Conservation (phyloP, 208 protist species). For the Endotrypanum monterogeii region DNA sequence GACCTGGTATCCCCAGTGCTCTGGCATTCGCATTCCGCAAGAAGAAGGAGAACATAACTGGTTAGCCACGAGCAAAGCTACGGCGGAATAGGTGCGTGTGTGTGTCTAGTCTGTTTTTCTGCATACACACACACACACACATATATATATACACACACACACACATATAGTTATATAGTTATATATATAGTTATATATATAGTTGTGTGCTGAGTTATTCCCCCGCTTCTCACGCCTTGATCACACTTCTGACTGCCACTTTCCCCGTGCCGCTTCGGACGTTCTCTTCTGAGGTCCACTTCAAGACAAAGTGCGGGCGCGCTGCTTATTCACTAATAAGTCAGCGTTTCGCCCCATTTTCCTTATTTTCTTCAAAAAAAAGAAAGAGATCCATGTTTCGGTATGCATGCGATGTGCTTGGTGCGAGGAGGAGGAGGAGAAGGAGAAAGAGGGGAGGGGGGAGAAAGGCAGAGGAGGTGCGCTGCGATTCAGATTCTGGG, state of each 20-base stretch:
- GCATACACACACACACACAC: background rate
- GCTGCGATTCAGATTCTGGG: too few species aligned
- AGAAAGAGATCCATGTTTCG: too few species aligned
- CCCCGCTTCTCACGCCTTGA: too few species aligned
- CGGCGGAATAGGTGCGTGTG: background rate
- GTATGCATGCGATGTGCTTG: too few species aligned
- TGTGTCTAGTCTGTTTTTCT: background rate
- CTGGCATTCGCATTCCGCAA: constrained; percentile 54
- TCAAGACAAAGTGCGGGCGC: too few species aligned
- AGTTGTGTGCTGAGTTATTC: background rate
- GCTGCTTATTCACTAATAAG: too few species aligned
- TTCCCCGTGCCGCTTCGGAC: too few species aligned
- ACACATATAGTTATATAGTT: background rate
- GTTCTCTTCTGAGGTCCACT: too few species aligned
- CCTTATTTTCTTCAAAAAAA: too few species aligned
- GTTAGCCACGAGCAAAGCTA: background rate
- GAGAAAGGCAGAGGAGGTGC: background rate
- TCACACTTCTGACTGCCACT: too few species aligned
- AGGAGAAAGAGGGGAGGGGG: background rate
- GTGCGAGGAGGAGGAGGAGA: background rate
- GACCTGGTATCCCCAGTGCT: constrained; percentile 44
- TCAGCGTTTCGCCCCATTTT: too few species aligned
- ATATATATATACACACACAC: background rate
- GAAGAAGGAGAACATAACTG: constrained; percentile 29
- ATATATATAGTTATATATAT: background rate